A percentile compares a stretch with the other conserved stretches of the same genome.
These are phyloP conservation scores for Ocimum tenuiflorum DNA, from an alignment of 257 asterid species.

Conservation along the genomic window DNA sequence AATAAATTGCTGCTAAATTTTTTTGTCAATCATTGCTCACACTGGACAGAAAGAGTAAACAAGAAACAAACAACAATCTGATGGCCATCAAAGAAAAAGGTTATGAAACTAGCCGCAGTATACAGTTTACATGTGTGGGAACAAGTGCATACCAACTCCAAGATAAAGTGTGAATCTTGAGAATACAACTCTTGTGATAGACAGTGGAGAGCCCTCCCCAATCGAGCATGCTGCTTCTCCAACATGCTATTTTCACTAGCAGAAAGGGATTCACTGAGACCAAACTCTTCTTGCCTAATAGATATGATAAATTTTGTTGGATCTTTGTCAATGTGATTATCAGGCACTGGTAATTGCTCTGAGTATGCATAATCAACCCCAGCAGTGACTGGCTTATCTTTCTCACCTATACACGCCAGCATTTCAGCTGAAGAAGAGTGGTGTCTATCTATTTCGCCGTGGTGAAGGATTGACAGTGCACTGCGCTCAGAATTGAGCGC, in stretches of 20 bases:
- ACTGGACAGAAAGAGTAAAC: not conserved
- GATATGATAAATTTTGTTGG: conserved; percentile 54
- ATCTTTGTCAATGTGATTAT: conserved; percentile 25
- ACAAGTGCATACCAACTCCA: conserved; percentile 68
- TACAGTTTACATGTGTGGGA: conserved; percentile 5
- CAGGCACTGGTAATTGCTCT: conserved; percentile 11
- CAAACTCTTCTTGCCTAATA: conserved; percentile 82
- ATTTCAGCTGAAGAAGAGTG: conserved; percentile 22
- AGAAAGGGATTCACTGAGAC: conserved; percentile 58
- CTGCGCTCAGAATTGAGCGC: conserved; percentile 22
- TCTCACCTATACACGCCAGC: conserved; percentile 22
- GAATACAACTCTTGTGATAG: conserved; percentile 94
- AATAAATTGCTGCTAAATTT: not conserved
- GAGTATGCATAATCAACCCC: conserved; percentile 23
- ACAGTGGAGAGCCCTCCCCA: conserved; percentile 97
- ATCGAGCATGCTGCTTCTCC: conserved; percentile 92
- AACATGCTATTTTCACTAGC: conserved; percentile 57
- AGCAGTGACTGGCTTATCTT: conserved; percentile 17
- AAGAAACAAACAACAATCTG: not conserved
- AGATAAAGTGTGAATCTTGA: conserved; percentile 93
- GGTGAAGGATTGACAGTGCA: conserved; percentile 21
- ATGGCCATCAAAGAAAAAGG: not conserved
- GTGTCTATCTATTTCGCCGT: conserved; percentile 12
- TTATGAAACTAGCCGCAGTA: not conserved
- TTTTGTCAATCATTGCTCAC: not conserved